Evolutionary conservation across 2,329 filamentous ascomycete species (phyloP).

Genomic region (Colletotrichum godetiae): DNA sequence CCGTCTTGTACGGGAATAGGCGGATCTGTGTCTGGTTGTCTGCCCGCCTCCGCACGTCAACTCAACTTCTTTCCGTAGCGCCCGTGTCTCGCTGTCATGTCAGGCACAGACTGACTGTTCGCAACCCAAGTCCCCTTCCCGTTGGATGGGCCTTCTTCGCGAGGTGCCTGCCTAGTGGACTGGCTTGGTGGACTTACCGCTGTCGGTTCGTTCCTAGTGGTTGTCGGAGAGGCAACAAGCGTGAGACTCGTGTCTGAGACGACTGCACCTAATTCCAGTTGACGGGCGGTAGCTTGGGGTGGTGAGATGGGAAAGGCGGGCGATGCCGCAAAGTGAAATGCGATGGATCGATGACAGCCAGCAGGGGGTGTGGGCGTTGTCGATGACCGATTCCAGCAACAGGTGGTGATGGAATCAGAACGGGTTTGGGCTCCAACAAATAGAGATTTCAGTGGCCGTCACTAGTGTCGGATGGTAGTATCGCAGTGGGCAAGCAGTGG

Average conservation of each 20-base stretch:
- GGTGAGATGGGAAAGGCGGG: neutral
- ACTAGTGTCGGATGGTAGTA: slow-evolving; percentile 7
- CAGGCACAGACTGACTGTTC: slow-evolving; percentile 36
- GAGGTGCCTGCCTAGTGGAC: neutral
- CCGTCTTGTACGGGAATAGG: slow-evolving; percentile 33
- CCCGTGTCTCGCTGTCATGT: slow-evolving; percentile 36
- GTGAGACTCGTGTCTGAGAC: slow-evolving; percentile 34
- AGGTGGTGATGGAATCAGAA: neutral
- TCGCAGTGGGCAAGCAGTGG: neutral
- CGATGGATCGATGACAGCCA: slow-evolving; percentile 5
- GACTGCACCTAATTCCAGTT: slow-evolving; percentile 11
- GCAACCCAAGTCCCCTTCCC: slow-evolving; percentile 2
- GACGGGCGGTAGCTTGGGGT: neutral
- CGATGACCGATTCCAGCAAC: neutral
- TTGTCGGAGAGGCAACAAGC: slow-evolving; percentile 19
- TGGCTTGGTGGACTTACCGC: slow-evolving; percentile 2
- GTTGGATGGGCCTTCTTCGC: slow-evolving; percentile 21
- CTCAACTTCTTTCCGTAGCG: slow-evolving; percentile 26
- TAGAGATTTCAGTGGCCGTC: neutral
- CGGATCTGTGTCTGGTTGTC: slow-evolving; percentile 29
- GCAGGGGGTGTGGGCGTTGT: neutral
- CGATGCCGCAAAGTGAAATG: neutral
- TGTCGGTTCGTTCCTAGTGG: slow-evolving; percentile 20
- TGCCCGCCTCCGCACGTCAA: slow-evolving; percentile 32
- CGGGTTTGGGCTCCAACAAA: neutral